Conservation (phyloP, 768 basidiomycete genomes). For the Boletus tomentosulus region DNA sequence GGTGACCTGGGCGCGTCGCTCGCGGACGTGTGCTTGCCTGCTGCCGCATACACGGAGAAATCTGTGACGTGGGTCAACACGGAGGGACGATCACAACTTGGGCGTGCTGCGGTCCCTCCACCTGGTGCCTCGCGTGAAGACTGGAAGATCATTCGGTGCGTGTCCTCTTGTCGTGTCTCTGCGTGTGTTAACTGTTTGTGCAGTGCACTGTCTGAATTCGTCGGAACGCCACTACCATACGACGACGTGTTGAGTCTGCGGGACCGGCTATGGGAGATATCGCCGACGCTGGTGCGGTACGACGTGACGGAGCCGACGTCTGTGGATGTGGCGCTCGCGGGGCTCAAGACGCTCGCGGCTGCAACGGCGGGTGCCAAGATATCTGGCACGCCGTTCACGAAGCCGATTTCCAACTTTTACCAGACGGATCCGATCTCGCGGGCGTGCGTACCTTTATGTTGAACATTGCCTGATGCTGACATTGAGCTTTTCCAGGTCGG, state of each 20-base stretch:
- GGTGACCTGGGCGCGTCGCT: conserved; percentile 95
- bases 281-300: conserved; percentile 84
- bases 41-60: conserved; percentile 91
- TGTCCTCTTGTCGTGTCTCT: neutral
- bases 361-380: conserved; percentile 52
- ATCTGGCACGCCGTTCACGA: conserved; percentile 59
- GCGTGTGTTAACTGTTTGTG: neutral
- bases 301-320: conserved; percentile 78
- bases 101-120: conserved; percentile 85
- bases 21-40: conserved; percentile 95
- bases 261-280: conserved; percentile 96
- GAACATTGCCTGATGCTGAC: neutral
- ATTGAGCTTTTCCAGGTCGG: conserved; percentile 49
- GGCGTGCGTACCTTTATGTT: conserved; percentile 55
- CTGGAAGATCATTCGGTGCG: conserved; percentile 92
- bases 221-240: conserved; percentile 81
- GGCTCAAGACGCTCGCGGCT: conserved; percentile 56
- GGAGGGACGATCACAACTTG: conserved; percentile 88
- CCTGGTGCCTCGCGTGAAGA: conserved; percentile 97
- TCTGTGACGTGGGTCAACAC: conserved; percentile 93
- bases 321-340: conserved; percentile 62
- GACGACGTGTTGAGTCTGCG: conserved; percentile 80
- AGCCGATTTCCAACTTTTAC: conserved; percentile 91
- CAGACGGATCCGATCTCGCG: conserved; percentile 93
- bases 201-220: conserved; percentile 85